Evolutionary conservation across 1,139 yeast genomes (phyloP), one percentile per base, ranked within the genome.

Genomic region (Taiozyma sp.): DNA sequence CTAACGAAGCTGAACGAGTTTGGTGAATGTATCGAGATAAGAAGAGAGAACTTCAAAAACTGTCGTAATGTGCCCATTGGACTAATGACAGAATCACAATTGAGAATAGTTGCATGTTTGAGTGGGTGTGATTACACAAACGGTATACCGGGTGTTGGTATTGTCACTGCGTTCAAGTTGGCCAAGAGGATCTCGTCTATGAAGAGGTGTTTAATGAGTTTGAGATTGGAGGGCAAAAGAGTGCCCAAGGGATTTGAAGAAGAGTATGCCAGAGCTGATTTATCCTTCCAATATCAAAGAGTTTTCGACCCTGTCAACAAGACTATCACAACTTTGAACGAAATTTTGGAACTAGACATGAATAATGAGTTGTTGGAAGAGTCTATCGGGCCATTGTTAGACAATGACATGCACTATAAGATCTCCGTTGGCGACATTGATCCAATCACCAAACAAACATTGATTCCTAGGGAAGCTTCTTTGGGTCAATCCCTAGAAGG

Each of bases 41-140:
- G 76, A 49, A 71, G 87, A 29, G 76, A 73, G 4, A 73, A 82
- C 53, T 84, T 86, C 57, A 62, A 74, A 59, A 55, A 73, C 56
- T 52, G 70, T 60, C 65, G 65, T 36, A 72, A 73, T 47, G 70
- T 80, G 24, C 82, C 84, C 1, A 67, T 83, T 59, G 68, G 76
- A 34, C 54, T 72, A 46, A 70, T 85, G 58, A 68, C 77, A 30
- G 77, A 72, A 16, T 79, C 77, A 12, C 90, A 90, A 60, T 66
- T 90, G 49, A 74, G 96, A 48, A 74, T 83, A 46, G 80, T 90
- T 69, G 99, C 97, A 1, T 86, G 92, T 64, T 67, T 95, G 8
- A 81, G 97, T 8, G 99, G 99, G 0, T 95, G 99, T 70, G 99
- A 95, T 68, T 95, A 95, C 64, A 89, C 97, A 0, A 81, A 82